Conservation (phyloP, 2,329 filamentous ascomycete genomes). For the Exophiala oligosperma region DNA sequence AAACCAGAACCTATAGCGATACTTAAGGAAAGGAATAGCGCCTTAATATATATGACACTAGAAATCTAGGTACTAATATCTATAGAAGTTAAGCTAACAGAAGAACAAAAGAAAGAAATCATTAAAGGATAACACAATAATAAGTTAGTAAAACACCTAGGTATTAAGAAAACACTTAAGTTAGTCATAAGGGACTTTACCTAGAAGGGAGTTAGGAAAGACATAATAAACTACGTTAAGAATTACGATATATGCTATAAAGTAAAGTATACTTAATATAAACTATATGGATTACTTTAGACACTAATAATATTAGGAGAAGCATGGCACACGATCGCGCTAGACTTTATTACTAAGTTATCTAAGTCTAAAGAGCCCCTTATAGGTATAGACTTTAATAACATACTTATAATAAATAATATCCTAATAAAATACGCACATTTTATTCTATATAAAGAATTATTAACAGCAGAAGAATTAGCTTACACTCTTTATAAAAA, state of each 20-base stretch:
- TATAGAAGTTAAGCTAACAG: background rate
- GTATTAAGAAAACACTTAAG: constrained; percentile 17
- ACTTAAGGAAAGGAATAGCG: constrained; percentile 1
- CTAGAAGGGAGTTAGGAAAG: constrained; percentile 12
- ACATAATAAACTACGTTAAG: constrained; percentile 13
- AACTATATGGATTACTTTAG: constrained; percentile 10
- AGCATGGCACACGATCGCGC: background rate
- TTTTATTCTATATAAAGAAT: background rate
- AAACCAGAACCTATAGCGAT: background rate
- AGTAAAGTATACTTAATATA: constrained; percentile 13
- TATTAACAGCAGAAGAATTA: background rate
- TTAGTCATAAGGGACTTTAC: constrained; percentile 10
- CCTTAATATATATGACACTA: constrained; percentile 2
- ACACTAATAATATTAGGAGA: background rate
- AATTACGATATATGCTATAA: constrained; percentile 10
- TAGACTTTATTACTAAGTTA: constrained; percentile 7
- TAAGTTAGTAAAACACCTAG: background rate
- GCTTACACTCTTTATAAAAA: background rate
- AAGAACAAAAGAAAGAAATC: constrained; percentile 1
- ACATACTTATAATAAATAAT: background rate
- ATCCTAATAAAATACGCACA: background rate
- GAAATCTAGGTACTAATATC: background rate
- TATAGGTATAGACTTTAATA: background rate
- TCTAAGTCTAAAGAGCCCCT: constrained; percentile 3
- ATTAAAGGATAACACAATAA: constrained; percentile 9